Evolutionary conservation across 1,284 basidiomycete species (phyloP).

Genomic region (Ceratobasidium sp.): DNA sequence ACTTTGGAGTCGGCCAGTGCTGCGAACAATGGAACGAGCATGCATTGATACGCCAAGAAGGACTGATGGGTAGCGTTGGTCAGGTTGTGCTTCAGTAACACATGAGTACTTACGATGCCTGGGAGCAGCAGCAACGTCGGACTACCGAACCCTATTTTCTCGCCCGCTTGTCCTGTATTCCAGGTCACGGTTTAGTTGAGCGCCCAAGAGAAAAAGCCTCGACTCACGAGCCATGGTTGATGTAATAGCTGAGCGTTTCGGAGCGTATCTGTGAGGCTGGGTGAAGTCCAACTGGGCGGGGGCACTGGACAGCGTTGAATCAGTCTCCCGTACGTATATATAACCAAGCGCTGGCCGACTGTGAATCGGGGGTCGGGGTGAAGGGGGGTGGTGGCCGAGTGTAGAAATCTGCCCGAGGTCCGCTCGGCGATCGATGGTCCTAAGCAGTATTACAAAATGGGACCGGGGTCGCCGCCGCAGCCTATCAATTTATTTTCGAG

Average conservation of each 20-base stretch:
- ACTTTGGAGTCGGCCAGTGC: background rate
- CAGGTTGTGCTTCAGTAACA: too few species aligned
- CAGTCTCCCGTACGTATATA: background rate
- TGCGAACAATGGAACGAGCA: constrained; percentile 1
- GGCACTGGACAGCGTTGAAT: background rate
- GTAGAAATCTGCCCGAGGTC: background rate
- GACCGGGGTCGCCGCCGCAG: too few species aligned
- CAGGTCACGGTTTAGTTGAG: background rate
- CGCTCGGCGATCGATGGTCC: constrained; percentile 2
- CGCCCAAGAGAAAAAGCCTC: background rate
- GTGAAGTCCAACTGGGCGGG: background rate
- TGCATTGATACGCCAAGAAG: constrained; percentile 4
- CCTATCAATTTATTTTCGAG: background rate
- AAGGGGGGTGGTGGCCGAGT: background rate
- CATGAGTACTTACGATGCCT: background rate
- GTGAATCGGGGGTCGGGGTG: background rate
- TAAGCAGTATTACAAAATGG: background rate
- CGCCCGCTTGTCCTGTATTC: background rate
- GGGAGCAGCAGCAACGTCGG: background rate
- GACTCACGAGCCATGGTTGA: constrained; percentile 17
- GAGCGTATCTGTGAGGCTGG: background rate
- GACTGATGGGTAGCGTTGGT: background rate
- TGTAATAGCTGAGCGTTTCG: background rate
- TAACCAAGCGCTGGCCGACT: background rate
- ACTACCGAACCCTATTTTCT: background rate